Evolutionary conservation across 192 early-diverging fungal species (phyloP), one percentile per base, ranked within the genome.

Genomic region (Coemansia sp.): DNA sequence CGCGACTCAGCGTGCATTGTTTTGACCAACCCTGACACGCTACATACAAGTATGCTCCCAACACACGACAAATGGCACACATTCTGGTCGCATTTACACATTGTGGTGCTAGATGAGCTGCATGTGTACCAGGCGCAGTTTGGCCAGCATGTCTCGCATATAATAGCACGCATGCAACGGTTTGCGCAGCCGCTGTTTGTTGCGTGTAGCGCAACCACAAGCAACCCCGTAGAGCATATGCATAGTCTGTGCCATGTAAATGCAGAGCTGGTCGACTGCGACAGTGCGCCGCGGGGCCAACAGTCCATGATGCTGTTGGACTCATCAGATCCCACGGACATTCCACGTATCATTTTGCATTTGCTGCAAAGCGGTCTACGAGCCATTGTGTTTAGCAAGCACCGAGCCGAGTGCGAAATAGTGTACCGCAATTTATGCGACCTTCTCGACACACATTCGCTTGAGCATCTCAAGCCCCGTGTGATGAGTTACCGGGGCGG

Each of bases 21-120:
- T 8, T 81, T 94, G 31, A 94, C 90, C 14, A 94, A 94, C 70
- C 89, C 89, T 6, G 93, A 94, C 58, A 93, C 89, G 64, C 60
- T 94, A 4, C 91, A 94, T 61, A 51, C 80, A 25, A 73, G 85
- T 14, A 85, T 93, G 56, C 63, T 91, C 17, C 90, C 88, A 1
- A 70, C 83, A 47, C 67, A 76, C 9, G 37, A 57, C 18, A 28
- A 64, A 26, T 93, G 91, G 93, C 64, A 54, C 8, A n/a, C 57
- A 15, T 86, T 91, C 61, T 73, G 88, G 26, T 31, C 34, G 15
- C 38, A 68, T 0, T 50, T 94, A 34, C 73, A 76, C 37, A 81
- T 83, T 25, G 84, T 93, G 3, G 85, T 94, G 3, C 62, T 94
- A 23, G 91, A 93, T 67, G 89, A 93, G 74, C 58, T 92, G 18